Evolutionary conservation across 352 stramenopile species (phyloP), one percentile per base, ranked within the genome.

Genomic region (Globisporangium carolinianum): DNA sequence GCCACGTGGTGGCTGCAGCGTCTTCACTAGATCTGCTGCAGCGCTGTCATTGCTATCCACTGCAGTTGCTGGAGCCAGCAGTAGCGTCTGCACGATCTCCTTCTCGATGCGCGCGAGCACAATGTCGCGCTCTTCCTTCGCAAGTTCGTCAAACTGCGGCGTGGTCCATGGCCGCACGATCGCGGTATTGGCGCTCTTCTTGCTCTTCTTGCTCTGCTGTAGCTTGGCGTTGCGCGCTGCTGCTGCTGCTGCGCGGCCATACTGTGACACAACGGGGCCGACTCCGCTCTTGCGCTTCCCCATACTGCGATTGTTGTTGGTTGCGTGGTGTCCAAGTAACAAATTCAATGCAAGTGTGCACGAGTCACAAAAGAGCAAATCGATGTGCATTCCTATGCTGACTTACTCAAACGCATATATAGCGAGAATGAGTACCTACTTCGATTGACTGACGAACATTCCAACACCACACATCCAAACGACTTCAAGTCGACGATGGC

Each of bases 41-140:
- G 18, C 17, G n/a, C 47, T 52, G 14, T n/a, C 18, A 3, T 3
- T 7, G 36, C 2, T 32, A 32, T 32, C 2, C 6, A 14, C 48
- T 24, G 7, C 2, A 11, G 11, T 42, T 38, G 32, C 51, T 60
- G 5, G 54, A 39, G 24, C 65, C 67, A 14, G 66, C 60, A 36
- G 36, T 5, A 54, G 36, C 10, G 50, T 14, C 47, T 51, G 47
- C 15, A 39, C 50, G 38, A 92, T 69, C 58, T 92, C 82, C 56
- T 86, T 89, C 51, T 75, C 56, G 53, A 92, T 64, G 14, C 79
- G 76, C 51, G 84, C 77, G n/a, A 92, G 61, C 53, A 92, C 79
- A 46, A 92, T 92, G 52, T 89, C 82, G 47, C 79, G 79, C 38
- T 87, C 78, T 49, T 92, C 82, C 57, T 87, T 87, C 6, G 68